Base-by-base conservation (phyloP, 352 stramenopile species). In the Globisporangium cylindrosporum region DNA sequence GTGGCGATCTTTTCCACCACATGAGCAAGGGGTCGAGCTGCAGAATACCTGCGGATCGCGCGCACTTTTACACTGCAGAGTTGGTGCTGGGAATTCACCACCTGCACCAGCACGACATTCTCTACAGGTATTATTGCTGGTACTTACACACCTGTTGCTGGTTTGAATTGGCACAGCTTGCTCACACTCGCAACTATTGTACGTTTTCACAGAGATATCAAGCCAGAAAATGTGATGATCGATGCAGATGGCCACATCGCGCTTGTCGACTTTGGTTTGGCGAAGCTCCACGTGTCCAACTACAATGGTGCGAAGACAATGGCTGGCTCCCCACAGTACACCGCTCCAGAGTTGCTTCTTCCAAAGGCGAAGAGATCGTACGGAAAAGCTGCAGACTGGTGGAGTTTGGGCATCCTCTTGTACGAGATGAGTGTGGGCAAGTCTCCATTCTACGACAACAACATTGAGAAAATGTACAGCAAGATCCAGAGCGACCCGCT, bases 201-300 rank as follows among this genome's bases (percentile, higher is more conserved):
- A 24, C 24, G 4, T 18, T 20, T n/a, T 48, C 36, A 20, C 41
- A 90, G 91, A 72, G 96, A 99, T 73, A 96, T 99, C 38, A 99
- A 99, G 68, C 96, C 96, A 14, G 94, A 98, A 73, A 99, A 99
- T 68, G 84, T 98, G 20, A 97, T 98, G 77, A 96, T 99, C 49
- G 96, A 99, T 70, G 86, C 84, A 7, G 92, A 98, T n/a, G 95
- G 94, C 15, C 95, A 99, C 76, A 97, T 99, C 69, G 90, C 92
- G 29, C 80, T 99, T 29, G 95, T 98, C 9, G 96, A 99, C 71
- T 98, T 99, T 72, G 96, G 96, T 6, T 76, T 99, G 8, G 89
- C 90, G 4, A 98, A 98, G 78, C 73, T 98, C 48, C 91, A 97
- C 69, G 90, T 98, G 61, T 94, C 86, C 9, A 86, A 95, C 61